Evolutionary conservation across 306 rosid genomes (phyloP).

Genomic region (Cyclanthera cordifolia): DNA sequence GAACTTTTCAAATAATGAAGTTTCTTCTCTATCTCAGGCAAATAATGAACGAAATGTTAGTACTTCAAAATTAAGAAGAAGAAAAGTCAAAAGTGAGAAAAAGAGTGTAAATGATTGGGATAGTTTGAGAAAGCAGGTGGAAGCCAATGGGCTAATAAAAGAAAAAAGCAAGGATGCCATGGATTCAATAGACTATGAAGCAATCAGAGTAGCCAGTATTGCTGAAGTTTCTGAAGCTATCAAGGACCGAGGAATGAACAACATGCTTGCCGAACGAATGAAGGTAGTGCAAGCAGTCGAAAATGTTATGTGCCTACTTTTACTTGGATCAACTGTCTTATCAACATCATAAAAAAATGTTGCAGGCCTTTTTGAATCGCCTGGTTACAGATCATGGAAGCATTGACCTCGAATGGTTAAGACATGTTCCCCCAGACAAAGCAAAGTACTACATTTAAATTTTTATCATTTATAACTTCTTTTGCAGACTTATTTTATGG

Average conservation of each 20-base stretch:
- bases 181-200: conserved; percentile 86
- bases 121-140: conserved; percentile 51
- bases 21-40: no score
- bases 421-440: conserved; percentile 82
- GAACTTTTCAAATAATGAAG: conserved; percentile 25
- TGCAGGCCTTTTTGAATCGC: conserved; percentile 75
- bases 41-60: conserved; percentile 27
- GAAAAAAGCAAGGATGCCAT: conserved; percentile 44
- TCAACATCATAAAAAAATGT: conserved; percentile 10
- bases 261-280: conserved; percentile 83
- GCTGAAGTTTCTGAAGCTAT: conserved; percentile 50
- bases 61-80: conserved; percentile 38
- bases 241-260: conserved; percentile 78
- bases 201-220: conserved; percentile 51
- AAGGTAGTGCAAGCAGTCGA: conserved; percentile 33
- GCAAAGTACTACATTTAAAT: conserved; percentile 42
- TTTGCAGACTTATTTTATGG: background rate
- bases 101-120: conserved; percentile 54
- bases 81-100: conserved; percentile 30
- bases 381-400: conserved; percentile 74
- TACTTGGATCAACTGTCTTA: background rate
- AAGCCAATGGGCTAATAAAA: conserved; percentile 24
- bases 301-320: conserved; percentile 4
- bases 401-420: conserved; percentile 87
- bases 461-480: background rate